Percentiles rank a stretch among this genome's conserved stretches.
phyloP scores from a whole-genome alignment of 371 early-diverging fungal genomes.

The Blakeslea trispora region DNA sequence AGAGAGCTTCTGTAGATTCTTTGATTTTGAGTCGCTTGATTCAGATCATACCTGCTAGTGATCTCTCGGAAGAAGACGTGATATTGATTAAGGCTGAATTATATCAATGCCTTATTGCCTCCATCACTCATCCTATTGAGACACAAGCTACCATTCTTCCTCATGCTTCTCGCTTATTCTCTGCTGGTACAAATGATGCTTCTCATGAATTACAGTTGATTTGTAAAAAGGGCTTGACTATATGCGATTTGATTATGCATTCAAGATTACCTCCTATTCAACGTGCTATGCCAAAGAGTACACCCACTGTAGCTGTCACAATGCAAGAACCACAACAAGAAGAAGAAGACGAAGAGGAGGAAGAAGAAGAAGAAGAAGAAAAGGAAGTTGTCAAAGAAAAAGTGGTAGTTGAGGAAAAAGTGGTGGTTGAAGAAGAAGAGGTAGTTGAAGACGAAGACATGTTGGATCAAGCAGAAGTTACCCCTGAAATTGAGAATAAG shows the following conservation, averaged over 20 bases:
- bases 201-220: slow-evolving; percentile 42
- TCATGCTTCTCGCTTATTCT: slow-evolving; percentile 41
- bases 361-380: background rate
- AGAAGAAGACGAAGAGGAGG: slow-evolving; percentile 7
- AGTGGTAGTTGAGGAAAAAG: too few species aligned
- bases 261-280: slow-evolving; percentile 63
- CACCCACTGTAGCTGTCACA: slow-evolving; percentile 19
- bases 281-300: slow-evolving; percentile 33
- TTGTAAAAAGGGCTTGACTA: slow-evolving; percentile 49
- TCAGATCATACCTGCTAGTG: slow-evolving; percentile 20
- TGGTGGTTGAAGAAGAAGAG: too few species aligned
- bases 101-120: slow-evolving; percentile 41
- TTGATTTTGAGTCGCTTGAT: slow-evolving; percentile 34
- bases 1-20: slow-evolving; percentile 33
- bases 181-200: slow-evolving; percentile 43
- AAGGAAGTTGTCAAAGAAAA: background rate
- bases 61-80: slow-evolving; percentile 22
- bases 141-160: slow-evolving; percentile 47
- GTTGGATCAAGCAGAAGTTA: too few species aligned
- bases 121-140: slow-evolving; percentile 42
- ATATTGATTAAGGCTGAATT: slow-evolving; percentile 32
- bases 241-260: slow-evolving; percentile 64
- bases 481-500: too few species aligned
- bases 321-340: slow-evolving; percentile 21
- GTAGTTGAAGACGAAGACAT: too few species aligned